Base-by-base conservation (phyloP, 306 rosid genomes). In the Macrotyloma uniflorum region DNA sequence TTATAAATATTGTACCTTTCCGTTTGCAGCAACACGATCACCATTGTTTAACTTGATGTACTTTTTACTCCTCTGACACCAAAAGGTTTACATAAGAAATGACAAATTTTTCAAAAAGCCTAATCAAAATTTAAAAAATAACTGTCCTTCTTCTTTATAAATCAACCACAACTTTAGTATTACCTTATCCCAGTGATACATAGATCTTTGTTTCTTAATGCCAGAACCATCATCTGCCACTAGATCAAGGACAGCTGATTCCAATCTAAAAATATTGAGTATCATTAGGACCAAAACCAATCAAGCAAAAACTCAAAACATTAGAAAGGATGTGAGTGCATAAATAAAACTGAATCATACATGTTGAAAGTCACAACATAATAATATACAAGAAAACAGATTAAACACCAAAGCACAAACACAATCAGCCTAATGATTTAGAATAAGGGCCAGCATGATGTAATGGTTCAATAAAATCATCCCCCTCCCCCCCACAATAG, bases 181-280 rank as follows among this genome's bases (percentile, higher is more conserved):
- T 66, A 92, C 98, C 97, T 88, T 94, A 70, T 92, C 98, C 98
- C 98, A 94, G 83, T 92, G 98, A 85, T 74, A 92, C 7, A 80
- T 86, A 38, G 98, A 92, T 84, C 91, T 90, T 62, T 92, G 97
- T 85, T 85, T 94, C 93, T 86, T 43, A 85, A 94, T 90, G 86
- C 95, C 92, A 65, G 87, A 7, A 77, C 90, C 76, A 78, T 94
- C 97, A 87, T 94, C 98, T 24, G 94, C 97, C 22, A 90, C 96
- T 38, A 94, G 86, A 89, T 94, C 98, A 32, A 92, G 77, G 79
- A 94, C 97, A 71, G 98, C 98, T 30, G 87, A 72, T 43, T 94
- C 97, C 93, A 94, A 83, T 80, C 98, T 94, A 70, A 62, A 28
- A 84, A 81, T 43, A 75, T 53, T 58, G 45, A 20, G 18, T 38